phyloP scores from a whole-genome alignment of 164 flowering plant species.

The Tetrastigma voinierianum region DNA sequence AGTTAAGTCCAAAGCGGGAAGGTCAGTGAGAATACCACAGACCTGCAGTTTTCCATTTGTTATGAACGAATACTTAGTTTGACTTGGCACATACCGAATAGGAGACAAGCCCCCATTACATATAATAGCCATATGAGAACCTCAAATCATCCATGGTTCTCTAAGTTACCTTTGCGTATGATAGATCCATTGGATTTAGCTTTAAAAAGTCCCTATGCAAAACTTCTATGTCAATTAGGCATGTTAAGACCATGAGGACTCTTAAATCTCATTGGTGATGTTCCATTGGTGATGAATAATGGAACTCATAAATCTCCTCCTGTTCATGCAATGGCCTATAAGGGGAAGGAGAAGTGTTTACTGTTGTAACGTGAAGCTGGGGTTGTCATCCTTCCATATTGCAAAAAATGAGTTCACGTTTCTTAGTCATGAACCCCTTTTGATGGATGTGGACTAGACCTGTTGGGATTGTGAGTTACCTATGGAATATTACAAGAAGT shows the following conservation, averaged over 20 bases:
- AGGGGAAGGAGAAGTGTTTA: no score
- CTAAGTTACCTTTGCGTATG: slow-evolving; percentile 58
- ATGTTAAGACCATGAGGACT: slow-evolving; percentile 32
- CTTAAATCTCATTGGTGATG: no score
- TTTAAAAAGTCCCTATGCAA: slow-evolving; percentile 65
- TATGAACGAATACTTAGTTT: neutral
- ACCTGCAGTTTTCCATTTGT: slow-evolving; percentile 31
- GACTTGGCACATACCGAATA: neutral
- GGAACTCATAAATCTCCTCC: no score
- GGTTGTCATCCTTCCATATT: no score
- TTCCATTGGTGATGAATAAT: no score
- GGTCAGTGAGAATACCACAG: slow-evolving; percentile 86
- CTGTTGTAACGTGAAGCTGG: no score
- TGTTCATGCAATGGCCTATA: no score
- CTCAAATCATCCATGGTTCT: neutral
- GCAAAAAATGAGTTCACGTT: no score
- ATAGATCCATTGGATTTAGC: slow-evolving; percentile 50
- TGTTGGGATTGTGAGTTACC: no score
- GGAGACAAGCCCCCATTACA: neutral
- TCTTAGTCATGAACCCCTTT: no score
- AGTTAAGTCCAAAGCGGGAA: slow-evolving; percentile 97
- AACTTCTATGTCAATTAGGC: slow-evolving; percentile 54
- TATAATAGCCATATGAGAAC: neutral
- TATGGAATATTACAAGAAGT: no score
- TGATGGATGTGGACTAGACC: no score